Evolutionary conservation across 441 rosid species (phyloP).

Genomic region (Capsella rubella): DNA sequence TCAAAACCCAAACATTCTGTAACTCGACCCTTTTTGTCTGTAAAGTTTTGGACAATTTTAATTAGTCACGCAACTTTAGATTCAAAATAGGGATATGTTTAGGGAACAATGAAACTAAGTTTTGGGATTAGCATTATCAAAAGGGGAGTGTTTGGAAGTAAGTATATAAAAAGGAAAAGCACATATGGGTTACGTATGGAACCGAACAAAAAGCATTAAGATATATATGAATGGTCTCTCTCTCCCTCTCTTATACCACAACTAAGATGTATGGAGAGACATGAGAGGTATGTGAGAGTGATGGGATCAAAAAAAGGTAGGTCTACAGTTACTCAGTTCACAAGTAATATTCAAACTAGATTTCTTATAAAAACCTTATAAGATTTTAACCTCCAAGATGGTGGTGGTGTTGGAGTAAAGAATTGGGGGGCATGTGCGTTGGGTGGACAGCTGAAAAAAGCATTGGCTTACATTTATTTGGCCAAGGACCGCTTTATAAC

Average conservation of each 20-base stretch:
- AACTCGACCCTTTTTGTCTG: neutral
- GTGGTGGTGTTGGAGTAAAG: slow-evolving; percentile 21
- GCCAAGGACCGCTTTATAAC: slow-evolving; percentile 2
- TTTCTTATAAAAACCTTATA: no score
- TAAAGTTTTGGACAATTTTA: neutral
- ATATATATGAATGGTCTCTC: slow-evolving; percentile 6
- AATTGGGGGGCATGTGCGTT: slow-evolving; percentile 5
- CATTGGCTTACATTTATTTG: slow-evolving; percentile 4
- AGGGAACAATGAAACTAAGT: neutral
- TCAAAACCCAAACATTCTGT: neutral
- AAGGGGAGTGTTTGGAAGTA: neutral
- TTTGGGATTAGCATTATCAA: slow-evolving; percentile 9
- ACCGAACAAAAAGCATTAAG: neutral
- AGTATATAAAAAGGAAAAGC: neutral
- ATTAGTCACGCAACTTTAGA: neutral
- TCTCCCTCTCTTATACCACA: neutral
- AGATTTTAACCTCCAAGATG: neutral
- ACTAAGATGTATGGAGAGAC: neutral
- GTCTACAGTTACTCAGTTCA: neutral
- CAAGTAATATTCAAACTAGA: no score
- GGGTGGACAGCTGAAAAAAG: neutral
- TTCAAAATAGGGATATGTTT: neutral
- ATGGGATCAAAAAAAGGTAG: neutral
- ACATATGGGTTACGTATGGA: slow-evolving; percentile 1
- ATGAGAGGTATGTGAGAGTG: neutral